phyloP scores from a whole-genome alignment of 164 flowering plant genomes.

The Dillenia suffruticosa region DNA sequence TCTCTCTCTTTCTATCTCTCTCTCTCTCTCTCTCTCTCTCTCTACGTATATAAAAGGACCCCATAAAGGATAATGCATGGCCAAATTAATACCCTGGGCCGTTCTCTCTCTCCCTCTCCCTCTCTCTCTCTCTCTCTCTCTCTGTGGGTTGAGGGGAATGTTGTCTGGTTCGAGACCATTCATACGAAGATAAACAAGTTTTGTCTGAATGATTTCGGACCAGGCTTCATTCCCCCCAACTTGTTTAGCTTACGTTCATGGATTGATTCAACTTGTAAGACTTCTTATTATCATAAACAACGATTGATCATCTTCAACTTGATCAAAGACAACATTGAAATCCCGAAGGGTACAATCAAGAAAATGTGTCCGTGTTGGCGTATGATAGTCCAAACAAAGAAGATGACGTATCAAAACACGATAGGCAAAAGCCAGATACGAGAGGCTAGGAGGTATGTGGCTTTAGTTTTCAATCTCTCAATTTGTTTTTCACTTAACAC shows the following conservation, averaged over 20 bases:
- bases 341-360: background rate
- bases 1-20: conserved; percentile 14
- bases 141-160: conserved; percentile 59
- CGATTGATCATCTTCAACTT: background rate
- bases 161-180: conserved; percentile 64
- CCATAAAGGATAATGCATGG: conserved; percentile 33
- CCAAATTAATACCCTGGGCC: conserved; percentile 16
- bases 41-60: conserved; percentile 29
- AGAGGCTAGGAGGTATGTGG: background rate
- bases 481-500: conserved; percentile 1
- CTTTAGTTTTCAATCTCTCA: background rate
- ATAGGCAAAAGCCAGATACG: no score
- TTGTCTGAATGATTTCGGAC: conserved; percentile 64
- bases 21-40: conserved; percentile 17
- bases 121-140: conserved; percentile 4
- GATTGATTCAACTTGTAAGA: background rate
- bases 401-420: no score
- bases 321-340: background rate
- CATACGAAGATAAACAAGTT: conserved; percentile 7
- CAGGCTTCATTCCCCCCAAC: conserved; percentile 96
- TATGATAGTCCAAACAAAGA: no score
- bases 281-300: background rate
- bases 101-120: conserved; percentile 13
- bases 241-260: background rate
- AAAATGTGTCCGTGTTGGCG: no score